Percentiles rank a stretch among this genome's conserved stretches.
These are phyloP conservation scores for Prototheca cutis DNA, from an alignment of 163 green algal genomes.

Conservation along the genomic window DNA sequence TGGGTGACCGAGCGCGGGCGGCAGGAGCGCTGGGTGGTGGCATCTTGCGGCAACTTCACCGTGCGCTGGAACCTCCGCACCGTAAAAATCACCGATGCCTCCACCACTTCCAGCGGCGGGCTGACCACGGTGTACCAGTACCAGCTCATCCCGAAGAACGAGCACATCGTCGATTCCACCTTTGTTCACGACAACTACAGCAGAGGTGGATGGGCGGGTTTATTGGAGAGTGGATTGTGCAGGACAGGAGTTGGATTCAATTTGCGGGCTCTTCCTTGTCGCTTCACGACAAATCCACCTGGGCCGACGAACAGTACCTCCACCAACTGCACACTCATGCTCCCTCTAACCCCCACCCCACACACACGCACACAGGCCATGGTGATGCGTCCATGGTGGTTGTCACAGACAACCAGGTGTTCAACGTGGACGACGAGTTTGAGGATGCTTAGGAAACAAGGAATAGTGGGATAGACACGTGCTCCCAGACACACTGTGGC, in stretches of 20 bases:
- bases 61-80: constrained; percentile 70
- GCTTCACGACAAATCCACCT: no score
- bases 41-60: constrained; percentile 60
- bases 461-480: no score
- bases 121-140: constrained; percentile 71
- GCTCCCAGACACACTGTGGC: no score
- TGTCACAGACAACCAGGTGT: constrained; percentile 62
- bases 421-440: constrained; percentile 30
- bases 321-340: background rate
- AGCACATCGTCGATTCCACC: constrained; percentile 66
- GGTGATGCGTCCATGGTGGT: constrained; percentile 53
- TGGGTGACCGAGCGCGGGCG: constrained; percentile 77
- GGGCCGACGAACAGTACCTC: no score
- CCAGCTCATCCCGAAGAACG: constrained; percentile 57
- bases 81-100: constrained; percentile 31
- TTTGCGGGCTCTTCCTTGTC: no score
- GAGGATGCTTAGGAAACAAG: no score
- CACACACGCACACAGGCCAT: background rate
- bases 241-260: background rate
- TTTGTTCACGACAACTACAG: constrained; percentile 66
- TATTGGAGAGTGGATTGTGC: background rate
- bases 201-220: background rate
- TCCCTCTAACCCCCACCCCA: background rate
- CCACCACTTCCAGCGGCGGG: constrained; percentile 47
- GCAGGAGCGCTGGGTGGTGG: constrained; percentile 78